Evolutionary conservation across 2,329 filamentous ascomycete species (phyloP), one percentile per base, ranked within the genome.

Genomic region (Colletotrichum salicis): DNA sequence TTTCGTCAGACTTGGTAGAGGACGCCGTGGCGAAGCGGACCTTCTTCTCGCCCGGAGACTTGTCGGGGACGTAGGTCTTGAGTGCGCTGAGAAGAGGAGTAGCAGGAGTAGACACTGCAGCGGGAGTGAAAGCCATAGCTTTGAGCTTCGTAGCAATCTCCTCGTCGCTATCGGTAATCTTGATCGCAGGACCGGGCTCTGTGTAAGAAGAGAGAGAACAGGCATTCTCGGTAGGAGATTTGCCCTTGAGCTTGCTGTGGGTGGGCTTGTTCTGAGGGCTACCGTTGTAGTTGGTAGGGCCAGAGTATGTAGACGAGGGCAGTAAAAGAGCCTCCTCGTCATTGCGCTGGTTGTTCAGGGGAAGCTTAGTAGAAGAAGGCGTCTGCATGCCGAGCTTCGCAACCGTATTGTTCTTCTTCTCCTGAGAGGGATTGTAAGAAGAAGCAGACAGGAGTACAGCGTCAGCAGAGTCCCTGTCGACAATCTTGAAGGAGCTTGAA

Each of bases 11-110:
- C 33, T 63, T 54, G 48, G 27, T 45, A 12, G 41, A 45, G 5
- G 52, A 15, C 15, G 22, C 37, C 11, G 24, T 5, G 24, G 24
- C 48, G 31, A 72, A 72, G 15, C 59, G 66, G 6, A 72, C 65
- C 29, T 70, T 72, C 55, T 72, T 72, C 10, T 72, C 70, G 19
- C n/a, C n/a, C 3, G n/a, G 12, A 15, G 58, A 51, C 55, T 64
- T 72, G 2, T 61, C 55, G 13, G 52, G 52, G 22, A 8, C 13
- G 4, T 54, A 8, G 15, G n/a, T 41, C 51, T 67, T 71, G 35
- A 51, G 59, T 12, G 35, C 59, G 22, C 52, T 60, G 7, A 64
- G 59, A 3, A 45, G 24, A 3, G 29, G 51, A 29, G 11, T 15
- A 19, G 35, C 33, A 5, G 29, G 51, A 29, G 27, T 11, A 22